Evolutionary conservation across 352 stramenopile species (phyloP).

Genomic region (Globisporangium mamillatum): DNA sequence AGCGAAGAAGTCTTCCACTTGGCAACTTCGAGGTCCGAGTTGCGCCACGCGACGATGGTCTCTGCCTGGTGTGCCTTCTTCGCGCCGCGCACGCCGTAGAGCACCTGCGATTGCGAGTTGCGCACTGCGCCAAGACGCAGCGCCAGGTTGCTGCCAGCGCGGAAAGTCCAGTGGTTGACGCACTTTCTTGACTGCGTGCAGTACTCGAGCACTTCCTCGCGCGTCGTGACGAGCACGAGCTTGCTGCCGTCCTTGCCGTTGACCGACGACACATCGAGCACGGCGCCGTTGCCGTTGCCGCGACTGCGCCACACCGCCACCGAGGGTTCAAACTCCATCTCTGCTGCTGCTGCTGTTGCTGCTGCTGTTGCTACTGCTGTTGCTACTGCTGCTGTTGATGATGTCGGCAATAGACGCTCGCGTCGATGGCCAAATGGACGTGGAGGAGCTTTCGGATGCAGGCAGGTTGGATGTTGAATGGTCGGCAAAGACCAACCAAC

Average conservation of each 20-base stretch:
- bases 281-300: conserved; percentile 39
- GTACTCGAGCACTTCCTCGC: conserved; percentile 67
- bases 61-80: conserved; percentile 52
- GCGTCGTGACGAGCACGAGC: conserved; percentile 60
- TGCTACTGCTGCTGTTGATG: background rate
- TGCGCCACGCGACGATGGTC: conserved; percentile 54
- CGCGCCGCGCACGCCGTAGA: conserved; percentile 53
- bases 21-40: conserved; percentile 57
- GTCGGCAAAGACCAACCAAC: conserved; percentile 29
- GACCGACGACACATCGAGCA: conserved; percentile 41
- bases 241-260: conserved; percentile 49
- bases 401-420: background rate
- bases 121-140: conserved; percentile 51
- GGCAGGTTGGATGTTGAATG: conserved; percentile 5
- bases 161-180: conserved; percentile 77
- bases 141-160: conserved; percentile 40
- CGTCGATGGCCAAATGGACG: conserved; percentile 11
- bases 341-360: background rate
- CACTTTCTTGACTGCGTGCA: conserved; percentile 61
- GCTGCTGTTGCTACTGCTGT: background rate
- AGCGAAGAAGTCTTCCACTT: conserved; percentile 56
- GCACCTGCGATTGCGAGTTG: conserved; percentile 49
- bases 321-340: conserved; percentile 72
- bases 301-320: conserved; percentile 65
- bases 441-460: background rate